Evolutionary conservation across 306 rosid genomes (phyloP).

Genomic region (Rosa chinensis): DNA sequence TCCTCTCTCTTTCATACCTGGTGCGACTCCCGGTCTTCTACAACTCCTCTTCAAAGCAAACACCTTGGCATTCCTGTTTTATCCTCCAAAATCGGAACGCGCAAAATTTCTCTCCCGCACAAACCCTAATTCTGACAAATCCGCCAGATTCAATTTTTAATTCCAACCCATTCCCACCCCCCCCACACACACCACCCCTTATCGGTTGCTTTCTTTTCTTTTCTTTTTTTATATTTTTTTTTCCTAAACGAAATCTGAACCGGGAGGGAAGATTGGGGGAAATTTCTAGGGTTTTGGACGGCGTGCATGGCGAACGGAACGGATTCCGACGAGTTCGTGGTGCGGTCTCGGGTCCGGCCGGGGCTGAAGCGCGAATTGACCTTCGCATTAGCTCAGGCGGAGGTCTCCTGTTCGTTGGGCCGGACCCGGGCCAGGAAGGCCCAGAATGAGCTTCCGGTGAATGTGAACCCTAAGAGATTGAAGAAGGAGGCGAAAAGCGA

Average conservation of each 20-base stretch:
- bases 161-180: neutral
- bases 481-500: constrained; percentile 20
- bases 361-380: constrained; percentile 64
- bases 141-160: neutral
- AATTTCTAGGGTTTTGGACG: constrained; percentile 18
- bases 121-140: constrained; percentile 1
- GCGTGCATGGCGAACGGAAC: constrained; percentile 79
- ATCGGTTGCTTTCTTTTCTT: neutral
- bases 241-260: neutral
- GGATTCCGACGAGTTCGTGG: constrained; percentile 61
- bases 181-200: neutral
- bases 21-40: neutral
- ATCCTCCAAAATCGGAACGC: neutral
- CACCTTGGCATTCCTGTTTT: neutral
- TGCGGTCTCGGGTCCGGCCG: constrained; percentile 64
- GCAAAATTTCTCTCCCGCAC: neutral
- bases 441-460: constrained; percentile 21
- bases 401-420: constrained; percentile 47
- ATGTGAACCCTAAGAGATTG: constrained; percentile 26
- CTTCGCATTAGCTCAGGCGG: constrained; percentile 60
- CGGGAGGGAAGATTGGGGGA: neutral
- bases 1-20: neutral
- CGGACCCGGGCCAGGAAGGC: constrained; percentile 50
- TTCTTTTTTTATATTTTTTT: no score
- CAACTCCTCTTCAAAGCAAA: neutral